Base-by-base conservation (phyloP, 1,139 yeast species). In the Pneumocystis canis region DNA sequence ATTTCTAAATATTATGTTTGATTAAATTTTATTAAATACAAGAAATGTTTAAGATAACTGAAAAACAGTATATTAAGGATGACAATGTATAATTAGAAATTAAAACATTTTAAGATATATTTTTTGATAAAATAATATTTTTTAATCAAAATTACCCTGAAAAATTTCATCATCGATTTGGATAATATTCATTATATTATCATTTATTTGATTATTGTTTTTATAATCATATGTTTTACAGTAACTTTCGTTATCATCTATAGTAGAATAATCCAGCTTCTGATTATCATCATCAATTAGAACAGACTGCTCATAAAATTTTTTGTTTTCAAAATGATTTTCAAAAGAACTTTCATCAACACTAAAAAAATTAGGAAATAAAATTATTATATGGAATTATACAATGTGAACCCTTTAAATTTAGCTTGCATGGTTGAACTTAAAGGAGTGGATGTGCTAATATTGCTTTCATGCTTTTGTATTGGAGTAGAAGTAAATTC, bases 391-490 rank as follows among this genome's bases (percentile, higher is more conserved):
- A 56, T 20, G 31, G 6, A 64, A 63, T 30, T 54, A 64, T 65
- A 87, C 92, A 0, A 97, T 90, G 54, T 47, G 25, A 47, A 73
- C 0, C 97, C 97, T 71, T 89, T 88, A 75, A 92, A 92, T 72
- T 89, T 89, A 63, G 95, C 97, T 76, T 92, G 98, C 70, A 90
- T 83, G 0, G 95, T 96, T 1, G 96, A 96, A 9, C 95, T 85
- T 67, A 92, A 77, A 37, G 97, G 97, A 2, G 96, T 87, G 6
- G 87, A 79, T 68, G 84, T 80, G 73, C 82, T 81, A 75, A 81
- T 74, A 62, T 80, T 72, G 69, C 84, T 87, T 70, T 54, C 40
- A 58, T 58, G 57, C 83, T 83, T 71, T 82, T 84, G 73, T 1
- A 96, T 89, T 41, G 95, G 86, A 60, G 95, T 90, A 69, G 85